Evolutionary conservation across 768 basidiomycete species (phyloP), one percentile per base, ranked within the genome.

Genomic region (Grammothele lineata): DNA sequence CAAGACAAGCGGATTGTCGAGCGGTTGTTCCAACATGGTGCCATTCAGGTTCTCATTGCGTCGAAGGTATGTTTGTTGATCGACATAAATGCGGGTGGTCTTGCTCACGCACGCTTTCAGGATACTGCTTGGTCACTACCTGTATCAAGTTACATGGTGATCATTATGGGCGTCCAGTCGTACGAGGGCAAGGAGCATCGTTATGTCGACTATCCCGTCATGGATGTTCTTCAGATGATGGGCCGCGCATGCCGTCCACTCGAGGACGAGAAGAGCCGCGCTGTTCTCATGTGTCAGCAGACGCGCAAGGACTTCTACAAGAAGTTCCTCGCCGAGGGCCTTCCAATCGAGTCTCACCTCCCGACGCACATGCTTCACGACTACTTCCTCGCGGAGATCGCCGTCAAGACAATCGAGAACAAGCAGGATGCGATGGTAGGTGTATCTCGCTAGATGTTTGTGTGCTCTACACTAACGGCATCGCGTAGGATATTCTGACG

Each of bases 191-290:
- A 92, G 66, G 96, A 99, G 59, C 96, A 98, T 62, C 88, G 96
- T 37, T 99, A 99, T 56, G 77, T 94, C 55, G 96, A 98, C 66
- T 97, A 98, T 62, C 93, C 95, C 3, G 92, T 99, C 48, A 95
- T 95, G 78, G 95, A 98, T 57, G 89, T 99, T 5, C 77, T 98
- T 1, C 96, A 98, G 62, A 98, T 99, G 95, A 95, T 98, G 85
- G 96, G 95, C 35, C 81, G 85, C n/a, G 96, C 96, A 0, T 97
- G 94, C 64, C 85, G 94, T 14, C 95, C 96, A 6, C 65, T 70
- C 33, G 81, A 92, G 57, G 96, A 98, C 56, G 83, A 87, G 2
- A 83, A 86, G 48, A 93, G 91, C 57, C 87, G 92, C 12, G 98
- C 95, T 59, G 87, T 99, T 3, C 71, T 97, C 30, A 97, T 99